Conservation (phyloP, 1,284 basidiomycete species). For the Meripilus lineatus region DNA sequence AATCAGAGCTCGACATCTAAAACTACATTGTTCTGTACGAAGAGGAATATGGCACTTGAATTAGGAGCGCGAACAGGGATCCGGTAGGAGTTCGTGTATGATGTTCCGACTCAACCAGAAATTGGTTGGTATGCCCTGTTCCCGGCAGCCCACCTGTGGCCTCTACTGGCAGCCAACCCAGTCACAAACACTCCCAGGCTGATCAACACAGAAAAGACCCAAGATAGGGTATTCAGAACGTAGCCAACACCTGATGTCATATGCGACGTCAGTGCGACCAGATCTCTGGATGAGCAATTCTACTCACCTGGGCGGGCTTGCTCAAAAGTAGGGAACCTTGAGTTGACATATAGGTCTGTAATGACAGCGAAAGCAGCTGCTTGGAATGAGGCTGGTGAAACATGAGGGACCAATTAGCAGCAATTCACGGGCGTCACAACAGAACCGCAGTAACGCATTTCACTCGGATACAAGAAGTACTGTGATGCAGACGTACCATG, state of each 20-base stretch:
- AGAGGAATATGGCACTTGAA: too few relatives aligned
- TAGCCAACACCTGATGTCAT: constrained; percentile 52
- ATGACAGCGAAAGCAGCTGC: constrained; percentile 59
- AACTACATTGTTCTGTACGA: too few relatives aligned
- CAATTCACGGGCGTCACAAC: background rate
- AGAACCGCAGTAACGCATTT: too few relatives aligned
- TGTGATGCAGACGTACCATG: constrained; percentile 46
- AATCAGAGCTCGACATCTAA: too few relatives aligned
- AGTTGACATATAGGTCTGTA: constrained; percentile 51
- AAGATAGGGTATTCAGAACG: constrained; percentile 52
- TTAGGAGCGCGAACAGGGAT: too few relatives aligned
- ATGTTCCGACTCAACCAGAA: too few relatives aligned
- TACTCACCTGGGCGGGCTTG: constrained; percentile 54
- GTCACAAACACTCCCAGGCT: constrained; percentile 53
- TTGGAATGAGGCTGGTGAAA: constrained; percentile 47
- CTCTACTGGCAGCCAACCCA: constrained; percentile 61
- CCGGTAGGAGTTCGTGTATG: too few relatives aligned
- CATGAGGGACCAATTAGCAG: constrained; percentile 1
- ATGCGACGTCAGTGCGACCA: constrained; percentile 2
- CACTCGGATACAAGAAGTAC: background rate
- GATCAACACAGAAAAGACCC: constrained; percentile 51
- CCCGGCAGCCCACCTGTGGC: constrained; percentile 71
- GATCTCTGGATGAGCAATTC: background rate
- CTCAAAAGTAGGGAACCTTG: constrained; percentile 47
- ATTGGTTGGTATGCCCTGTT: constrained; percentile 63